phyloP scores from a whole-genome alignment of 2,329 filamentous ascomycete genomes.

The Cladosporium sp. region DNA sequence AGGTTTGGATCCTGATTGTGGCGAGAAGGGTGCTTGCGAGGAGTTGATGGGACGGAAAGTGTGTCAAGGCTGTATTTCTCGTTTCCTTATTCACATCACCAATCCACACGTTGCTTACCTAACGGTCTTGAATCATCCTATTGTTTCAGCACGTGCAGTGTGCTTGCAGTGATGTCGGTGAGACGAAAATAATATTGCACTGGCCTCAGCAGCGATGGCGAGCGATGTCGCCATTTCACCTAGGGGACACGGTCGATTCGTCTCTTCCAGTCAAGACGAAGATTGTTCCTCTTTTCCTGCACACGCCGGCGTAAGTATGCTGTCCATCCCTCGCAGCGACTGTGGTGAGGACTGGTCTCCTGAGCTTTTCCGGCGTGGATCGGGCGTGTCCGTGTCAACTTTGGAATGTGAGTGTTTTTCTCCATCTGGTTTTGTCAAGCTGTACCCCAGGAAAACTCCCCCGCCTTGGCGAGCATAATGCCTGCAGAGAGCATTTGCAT shows the following conservation, averaged over 20 bases:
- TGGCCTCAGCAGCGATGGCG: constrained; percentile 11
- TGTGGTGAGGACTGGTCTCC: constrained; percentile 11
- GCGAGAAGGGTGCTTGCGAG: constrained; percentile 25
- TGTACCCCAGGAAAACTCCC: constrained; percentile 9
- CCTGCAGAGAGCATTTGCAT: too few relatives aligned
- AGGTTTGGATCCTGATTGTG: constrained; percentile 63
- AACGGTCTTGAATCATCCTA: too few relatives aligned
- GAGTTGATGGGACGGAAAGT: too few relatives aligned
- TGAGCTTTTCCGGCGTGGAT: constrained; percentile 6
- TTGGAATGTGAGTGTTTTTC: constrained; percentile 1
- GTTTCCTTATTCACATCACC: too few relatives aligned
- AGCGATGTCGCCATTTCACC: constrained; percentile 7
- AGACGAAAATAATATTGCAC: background rate
- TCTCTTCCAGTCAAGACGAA: background rate
- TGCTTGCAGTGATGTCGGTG: too few relatives aligned
- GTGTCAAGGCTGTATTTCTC: too few relatives aligned
- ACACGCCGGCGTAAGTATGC: background rate
- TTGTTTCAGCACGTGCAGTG: too few relatives aligned
- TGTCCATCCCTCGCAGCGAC: constrained; percentile 7
- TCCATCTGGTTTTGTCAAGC: too few relatives aligned
- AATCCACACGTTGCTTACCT: too few relatives aligned
- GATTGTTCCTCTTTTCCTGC: background rate
- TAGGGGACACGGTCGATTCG: too few relatives aligned
- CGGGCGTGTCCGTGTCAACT: constrained; percentile 1
- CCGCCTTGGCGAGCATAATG: constrained; percentile 4